phyloP scores from a whole-genome alignment of 306 rosid genomes.

The Gastrolobium villosum region DNA sequence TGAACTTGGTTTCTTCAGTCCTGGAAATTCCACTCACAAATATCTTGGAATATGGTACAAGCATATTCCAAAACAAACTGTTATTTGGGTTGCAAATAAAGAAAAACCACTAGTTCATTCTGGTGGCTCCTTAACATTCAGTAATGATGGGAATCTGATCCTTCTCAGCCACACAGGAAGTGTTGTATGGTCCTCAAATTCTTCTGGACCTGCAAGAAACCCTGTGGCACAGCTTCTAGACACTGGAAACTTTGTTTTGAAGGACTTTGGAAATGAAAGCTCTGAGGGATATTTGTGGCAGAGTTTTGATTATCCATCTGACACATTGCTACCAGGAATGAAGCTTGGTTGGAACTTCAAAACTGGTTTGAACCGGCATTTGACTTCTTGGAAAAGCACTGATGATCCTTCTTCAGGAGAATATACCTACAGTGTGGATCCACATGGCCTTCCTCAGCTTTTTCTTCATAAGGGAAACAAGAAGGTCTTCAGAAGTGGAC shows the following conservation, averaged over 20 bases:
- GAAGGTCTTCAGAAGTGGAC: constrained; percentile 59
- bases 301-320: constrained; percentile 65
- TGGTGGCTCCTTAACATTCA: constrained; percentile 46
- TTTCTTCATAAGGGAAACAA: constrained; percentile 47
- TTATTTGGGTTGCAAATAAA: constrained; percentile 68
- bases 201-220: constrained; percentile 30
- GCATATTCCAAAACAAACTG: constrained; percentile 32
- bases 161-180: constrained; percentile 45
- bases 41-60: constrained; percentile 68
- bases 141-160: constrained; percentile 51
- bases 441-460: constrained; percentile 58
- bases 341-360: constrained; percentile 63
- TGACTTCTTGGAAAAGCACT: constrained; percentile 55
- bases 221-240: constrained; percentile 54
- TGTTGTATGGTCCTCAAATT: constrained; percentile 55
- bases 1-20: constrained; percentile 62
- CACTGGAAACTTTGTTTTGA: constrained; percentile 59
- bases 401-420: constrained; percentile 57
- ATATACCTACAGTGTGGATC: constrained; percentile 53
- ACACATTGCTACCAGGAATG: constrained; percentile 63
- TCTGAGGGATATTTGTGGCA: constrained; percentile 57
- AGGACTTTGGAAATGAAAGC: constrained; percentile 30
- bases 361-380: constrained; percentile 53
- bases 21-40: constrained; percentile 36
- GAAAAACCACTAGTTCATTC: constrained; percentile 48